These are phyloP conservation scores for Pyrenochaeta sp. DNA, from an alignment of 2,329 filamentous ascomycete species.

Conservation along the genomic window DNA sequence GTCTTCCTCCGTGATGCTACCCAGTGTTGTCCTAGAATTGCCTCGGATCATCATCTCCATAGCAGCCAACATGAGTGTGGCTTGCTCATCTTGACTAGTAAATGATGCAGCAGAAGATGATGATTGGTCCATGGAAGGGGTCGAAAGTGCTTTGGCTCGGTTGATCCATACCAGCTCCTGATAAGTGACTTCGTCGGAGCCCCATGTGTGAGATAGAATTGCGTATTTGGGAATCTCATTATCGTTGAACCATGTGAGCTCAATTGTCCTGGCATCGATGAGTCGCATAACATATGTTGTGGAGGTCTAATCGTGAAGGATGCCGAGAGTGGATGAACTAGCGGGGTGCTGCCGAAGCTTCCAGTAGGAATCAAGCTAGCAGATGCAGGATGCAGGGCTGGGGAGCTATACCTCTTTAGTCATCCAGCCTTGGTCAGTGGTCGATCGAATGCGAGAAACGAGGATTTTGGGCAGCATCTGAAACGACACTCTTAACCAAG, in stretches of 20 bases:
- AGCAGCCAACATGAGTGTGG: slow-evolving; percentile 23
- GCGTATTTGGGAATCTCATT: slow-evolving; percentile 31
- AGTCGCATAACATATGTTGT: slow-evolving; percentile 33
- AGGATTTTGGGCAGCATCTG: background rate
- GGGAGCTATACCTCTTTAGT: slow-evolving; percentile 3
- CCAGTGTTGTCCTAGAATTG: slow-evolving; percentile 7
- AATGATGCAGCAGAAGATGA: slow-evolving; percentile 5
- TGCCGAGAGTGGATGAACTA: slow-evolving; percentile 4
- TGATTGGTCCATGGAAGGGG: slow-evolving; percentile 2
- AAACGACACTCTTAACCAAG: too few species aligned
- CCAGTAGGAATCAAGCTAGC: slow-evolving; percentile 4
- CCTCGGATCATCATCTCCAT: slow-evolving; percentile 31
- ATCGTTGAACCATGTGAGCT: slow-evolving; percentile 31
- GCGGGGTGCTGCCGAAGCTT: slow-evolving; percentile 4
- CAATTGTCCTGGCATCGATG: slow-evolving; percentile 33
- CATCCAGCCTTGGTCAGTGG: background rate
- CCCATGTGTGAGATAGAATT: slow-evolving; percentile 36
- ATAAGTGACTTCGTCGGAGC: slow-evolving; percentile 23
- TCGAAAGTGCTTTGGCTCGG: slow-evolving; percentile 17
- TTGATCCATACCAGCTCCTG: slow-evolving; percentile 29
- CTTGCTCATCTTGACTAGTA: slow-evolving; percentile 15
- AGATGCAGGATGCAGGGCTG: background rate
- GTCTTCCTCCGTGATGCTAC: slow-evolving; percentile 20
- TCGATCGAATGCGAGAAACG: background rate
- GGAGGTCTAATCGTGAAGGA: background rate